Base-by-base conservation (phyloP, 148 eudicot genomes). In the Rhododendron williamsianum region DNA sequence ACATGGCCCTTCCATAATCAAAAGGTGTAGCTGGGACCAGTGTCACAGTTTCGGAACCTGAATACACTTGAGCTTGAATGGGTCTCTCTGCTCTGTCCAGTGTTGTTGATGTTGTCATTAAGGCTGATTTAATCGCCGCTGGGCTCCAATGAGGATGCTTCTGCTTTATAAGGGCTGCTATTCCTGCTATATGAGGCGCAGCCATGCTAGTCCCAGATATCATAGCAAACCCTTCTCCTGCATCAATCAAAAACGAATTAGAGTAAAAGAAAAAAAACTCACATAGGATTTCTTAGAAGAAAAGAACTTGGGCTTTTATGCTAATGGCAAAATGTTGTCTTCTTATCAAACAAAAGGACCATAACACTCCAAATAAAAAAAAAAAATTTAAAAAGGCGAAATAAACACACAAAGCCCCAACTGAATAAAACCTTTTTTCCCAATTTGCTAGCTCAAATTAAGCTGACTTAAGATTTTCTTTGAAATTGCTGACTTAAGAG, bases 161-260 rank as follows among this genome's bases (percentile, higher is more conserved):
- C 86, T 95, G 99, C 96, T 97, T 97, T 81, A 97, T 82, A 12
- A 97, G 94, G 82, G 99, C 98, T 41, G 99, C 99, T 86, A 97
- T 97, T 56, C 99, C 99, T 2, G 99, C 93, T 79, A 97, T 94
- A 89, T 97, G 99, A 36, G 99, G 99, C 35, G 99, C 98, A 78
- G 99, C 98, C 99, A 97, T 97, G 95, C 99, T 97, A 15, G 99
- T 97, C 80, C 99, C 99, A 79, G 99, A 97, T 84, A 97, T 92
- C 98, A 97, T 88, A 5, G 99, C 99, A 88, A 97, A 97, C 71
- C 92, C 94, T 92, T 95, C 98, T 76, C 99, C 99, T 97, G 94
- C 18, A 85, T 76, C 81, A 79, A 82, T 23, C 49, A 77, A 87
- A 67, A 82, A 35, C 18, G 41, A 13, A 58, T 56, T 51, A 51